These are phyloP conservation scores for Malus hybrid DNA, from an alignment of 331 rosid species.

Conservation along the genomic window DNA sequence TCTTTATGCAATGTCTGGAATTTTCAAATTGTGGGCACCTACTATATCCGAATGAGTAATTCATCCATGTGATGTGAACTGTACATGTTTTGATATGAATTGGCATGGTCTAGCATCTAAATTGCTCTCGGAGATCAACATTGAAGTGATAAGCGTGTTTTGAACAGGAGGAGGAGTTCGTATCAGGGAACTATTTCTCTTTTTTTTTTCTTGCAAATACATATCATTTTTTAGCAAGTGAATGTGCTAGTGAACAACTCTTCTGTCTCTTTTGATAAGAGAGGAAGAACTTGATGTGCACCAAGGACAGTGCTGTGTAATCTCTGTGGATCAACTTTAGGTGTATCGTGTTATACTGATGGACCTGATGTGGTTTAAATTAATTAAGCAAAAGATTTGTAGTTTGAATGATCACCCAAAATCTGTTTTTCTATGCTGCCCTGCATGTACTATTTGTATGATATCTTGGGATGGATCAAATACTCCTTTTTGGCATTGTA, in stretches of 20 bases:
- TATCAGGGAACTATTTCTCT: not conserved
- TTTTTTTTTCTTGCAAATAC: not conserved
- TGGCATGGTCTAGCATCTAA: not conserved
- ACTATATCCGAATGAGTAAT: not conserved
- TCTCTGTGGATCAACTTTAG: not conserved
- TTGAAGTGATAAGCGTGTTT: not conserved
- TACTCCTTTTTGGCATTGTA: constrained; percentile 8
- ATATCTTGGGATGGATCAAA: not conserved
- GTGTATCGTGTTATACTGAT: not conserved
- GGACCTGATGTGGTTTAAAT: not conserved
- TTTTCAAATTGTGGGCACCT: too few relatives aligned
- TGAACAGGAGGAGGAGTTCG: not conserved
- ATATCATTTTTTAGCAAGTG: not conserved
- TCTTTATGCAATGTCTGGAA: too few relatives aligned
- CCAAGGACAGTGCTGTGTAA: not conserved
- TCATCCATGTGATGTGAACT: not conserved
- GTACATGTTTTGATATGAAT: not conserved
- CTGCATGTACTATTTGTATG: not conserved
- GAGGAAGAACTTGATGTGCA: not conserved
- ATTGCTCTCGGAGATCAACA: not conserved
- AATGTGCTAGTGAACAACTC: not conserved
- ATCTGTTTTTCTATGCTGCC: not conserved
- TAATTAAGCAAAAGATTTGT: not conserved
- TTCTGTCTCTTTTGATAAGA: not conserved
- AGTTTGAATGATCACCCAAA: not conserved